These are phyloP conservation scores for Malassezia vespertilionis DNA, from an alignment of 1,284 basidiomycete genomes.

Conservation along the genomic window DNA sequence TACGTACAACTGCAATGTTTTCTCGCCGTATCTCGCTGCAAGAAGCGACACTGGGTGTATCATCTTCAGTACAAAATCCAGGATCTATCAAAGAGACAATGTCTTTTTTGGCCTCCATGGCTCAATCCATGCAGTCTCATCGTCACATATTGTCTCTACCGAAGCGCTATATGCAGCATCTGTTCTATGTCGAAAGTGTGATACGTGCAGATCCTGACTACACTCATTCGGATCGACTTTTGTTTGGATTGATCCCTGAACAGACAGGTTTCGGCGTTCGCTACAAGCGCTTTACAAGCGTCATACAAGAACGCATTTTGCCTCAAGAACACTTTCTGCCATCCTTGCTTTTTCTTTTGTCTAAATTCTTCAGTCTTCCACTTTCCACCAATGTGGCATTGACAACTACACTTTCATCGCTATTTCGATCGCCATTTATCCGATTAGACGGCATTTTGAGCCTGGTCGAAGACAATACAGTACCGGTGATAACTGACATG, in stretches of 20 bases:
- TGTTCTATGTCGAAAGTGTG: neutral
- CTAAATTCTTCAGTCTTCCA: neutral
- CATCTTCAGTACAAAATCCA: neutral
- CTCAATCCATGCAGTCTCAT: neutral
- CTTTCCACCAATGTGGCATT: neutral
- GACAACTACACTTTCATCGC: neutral
- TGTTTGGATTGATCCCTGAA: neutral
- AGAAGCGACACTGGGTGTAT: neutral
- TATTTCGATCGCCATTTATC: slow-evolving; percentile 8
- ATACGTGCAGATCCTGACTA: slow-evolving; percentile 9
- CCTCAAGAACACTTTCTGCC: neutral
- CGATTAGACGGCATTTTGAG: neutral
- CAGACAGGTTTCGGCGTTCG: neutral
- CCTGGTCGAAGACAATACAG: neutral
- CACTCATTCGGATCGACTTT: neutral
- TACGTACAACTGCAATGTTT: neutral
- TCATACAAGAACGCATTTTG: neutral
- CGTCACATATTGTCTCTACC: neutral
- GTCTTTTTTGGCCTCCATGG: neutral
- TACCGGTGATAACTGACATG: neutral
- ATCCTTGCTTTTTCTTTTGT: neutral
- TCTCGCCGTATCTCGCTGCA: neutral
- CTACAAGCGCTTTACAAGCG: neutral
- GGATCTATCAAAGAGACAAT: neutral
- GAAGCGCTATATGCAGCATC: neutral